Base-by-base conservation (phyloP, 179 eudicot genomes). In the Vitellaria paradoxa region DNA sequence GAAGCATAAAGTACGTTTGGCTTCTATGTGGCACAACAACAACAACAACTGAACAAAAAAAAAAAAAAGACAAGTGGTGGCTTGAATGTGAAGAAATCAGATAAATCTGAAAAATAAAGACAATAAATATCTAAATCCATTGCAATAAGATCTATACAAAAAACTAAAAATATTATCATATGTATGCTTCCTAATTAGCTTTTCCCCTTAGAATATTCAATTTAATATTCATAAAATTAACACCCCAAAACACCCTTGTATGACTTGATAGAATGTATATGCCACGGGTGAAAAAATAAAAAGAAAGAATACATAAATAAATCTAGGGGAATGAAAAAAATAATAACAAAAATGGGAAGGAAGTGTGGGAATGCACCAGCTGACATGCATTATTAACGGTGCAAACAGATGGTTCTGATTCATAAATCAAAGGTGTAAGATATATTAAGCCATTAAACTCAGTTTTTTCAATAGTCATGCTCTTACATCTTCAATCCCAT, bases 401-500 rank as follows among this genome's bases (percentile, higher is more conserved):
- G 46, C 20, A 20, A 26, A 49, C 21, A 1, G 1, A 59, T 24
- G 5, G 56, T 42, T 30, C 17, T 42, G 47, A 75, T 66, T 24
- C 14, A 50, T 17, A 77, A 47, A n/a, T n/a, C 17, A 66, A 72
- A 79, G 73, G 18, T 13, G 23, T 13, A 76, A 66, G 21, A 65
- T 45, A 37, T 37, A 6, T 42, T n/a, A 47, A 63, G n/a, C n/a
- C 15, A 62, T 59, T 11, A 46, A 75, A 96, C 99, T 90, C 90
- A 67, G 91, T 84, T 85, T 96, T 96, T 75, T 86, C 61, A 87
- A 70, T n/a, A 96, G 72, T 71, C 99, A 88, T 61, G 89, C 81
- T 79, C 78, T 83, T 60, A 74, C 86, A 80, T 93, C 90, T 80
- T 82, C 81, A 65, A 93, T 83, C 65, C 90, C 98, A 92, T 92